Base-by-base conservation (phyloP, 192 early-diverging fungal species). In the Geranomyces michiganensis region DNA sequence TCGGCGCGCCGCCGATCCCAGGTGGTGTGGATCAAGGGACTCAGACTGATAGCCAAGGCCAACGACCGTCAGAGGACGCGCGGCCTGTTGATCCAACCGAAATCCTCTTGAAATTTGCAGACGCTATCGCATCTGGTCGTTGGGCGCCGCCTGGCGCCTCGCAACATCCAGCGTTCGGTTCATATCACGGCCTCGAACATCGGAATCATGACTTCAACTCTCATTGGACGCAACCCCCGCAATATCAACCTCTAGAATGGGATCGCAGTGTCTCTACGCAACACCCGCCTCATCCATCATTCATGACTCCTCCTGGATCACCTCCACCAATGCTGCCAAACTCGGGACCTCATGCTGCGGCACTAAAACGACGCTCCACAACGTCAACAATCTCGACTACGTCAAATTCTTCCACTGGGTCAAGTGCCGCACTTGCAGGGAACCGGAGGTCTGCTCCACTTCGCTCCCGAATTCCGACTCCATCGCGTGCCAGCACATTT, bases 21-120 rank as follows among this genome's bases (percentile, higher is more conserved):
- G 51, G n/a, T 13, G 43, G 30, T 19, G 51, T 53, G 15, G n/a
- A 53, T 26, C 51, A 53, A 53, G 24, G n/a, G 24, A 68, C 51
- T 4, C 67, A 68, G 51, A 68, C 67, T 10, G 24, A n/a, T 53
- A 9, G 15, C 17, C n/a, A 53, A n/a, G n/a, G 24, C n/a, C 51
- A 53, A 53, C 51, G 51, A 17, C 51, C 15, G 4, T 56, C 17
- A 19, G 58, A 60, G 19, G 15, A 19, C 2, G 58, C 22, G 2
- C 58, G 6, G 6, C 6, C 4, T 60, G 30, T 32, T 17, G 26
- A 60, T 31, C 21, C 67, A 49, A 68, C 53, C 1, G 56, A 70
- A 13, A 33, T 70, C 21, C 24, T 70, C 4, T 19, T 70, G 53
- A 70, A 70, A 30, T 49, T 70, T 61, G 68, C 68, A 17, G 68